Percentiles rank a stretch among this genome's conserved stretches.
Conservation (phyloP, 1,284 basidiomycete genomes). For the Papiliotrema fonsecae region DNA sequence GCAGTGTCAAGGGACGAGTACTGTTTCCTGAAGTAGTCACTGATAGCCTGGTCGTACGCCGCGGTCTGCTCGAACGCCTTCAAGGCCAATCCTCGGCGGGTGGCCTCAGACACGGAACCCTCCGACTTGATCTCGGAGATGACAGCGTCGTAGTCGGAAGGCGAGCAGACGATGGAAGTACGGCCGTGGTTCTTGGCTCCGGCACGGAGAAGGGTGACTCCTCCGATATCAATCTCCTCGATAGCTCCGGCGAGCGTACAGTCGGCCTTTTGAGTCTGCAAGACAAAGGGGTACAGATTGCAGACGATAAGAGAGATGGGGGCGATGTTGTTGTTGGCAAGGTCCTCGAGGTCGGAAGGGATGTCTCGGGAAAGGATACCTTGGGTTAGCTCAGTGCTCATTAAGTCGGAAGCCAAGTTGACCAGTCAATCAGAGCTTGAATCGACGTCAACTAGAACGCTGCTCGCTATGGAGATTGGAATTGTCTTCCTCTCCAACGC, state of each 20-base stretch:
- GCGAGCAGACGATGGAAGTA: slow-evolving; percentile 88
- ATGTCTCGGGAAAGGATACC: slow-evolving; percentile 87
- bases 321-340: slow-evolving; percentile 72
- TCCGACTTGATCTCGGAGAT: slow-evolving; percentile 65
- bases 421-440: no score
- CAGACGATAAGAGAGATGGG: slow-evolving; percentile 94
- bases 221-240: slow-evolving; percentile 98
- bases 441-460: no score
- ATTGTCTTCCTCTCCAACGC: no score
- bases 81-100: slow-evolving; percentile 78
- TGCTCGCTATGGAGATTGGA: no score
- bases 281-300: slow-evolving; percentile 97
- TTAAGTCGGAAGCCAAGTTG: no score
- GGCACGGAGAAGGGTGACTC: slow-evolving; percentile 94
- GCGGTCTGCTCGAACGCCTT: slow-evolving; percentile 98
- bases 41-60: slow-evolving; percentile 90
- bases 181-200: slow-evolving; percentile 98
- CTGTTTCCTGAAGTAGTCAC: slow-evolving; percentile 93
- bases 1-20: slow-evolving; percentile 75
- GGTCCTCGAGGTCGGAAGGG: slow-evolving; percentile 77
- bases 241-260: slow-evolving; percentile 89
- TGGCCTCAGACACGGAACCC: slow-evolving; percentile 64
- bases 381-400: slow-evolving; percentile 33
- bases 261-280: slow-evolving; percentile 80
- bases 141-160: slow-evolving; percentile 85